phyloP scores from a whole-genome alignment of 805 yeast species.

The Hanseniaspora meyeri region DNA sequence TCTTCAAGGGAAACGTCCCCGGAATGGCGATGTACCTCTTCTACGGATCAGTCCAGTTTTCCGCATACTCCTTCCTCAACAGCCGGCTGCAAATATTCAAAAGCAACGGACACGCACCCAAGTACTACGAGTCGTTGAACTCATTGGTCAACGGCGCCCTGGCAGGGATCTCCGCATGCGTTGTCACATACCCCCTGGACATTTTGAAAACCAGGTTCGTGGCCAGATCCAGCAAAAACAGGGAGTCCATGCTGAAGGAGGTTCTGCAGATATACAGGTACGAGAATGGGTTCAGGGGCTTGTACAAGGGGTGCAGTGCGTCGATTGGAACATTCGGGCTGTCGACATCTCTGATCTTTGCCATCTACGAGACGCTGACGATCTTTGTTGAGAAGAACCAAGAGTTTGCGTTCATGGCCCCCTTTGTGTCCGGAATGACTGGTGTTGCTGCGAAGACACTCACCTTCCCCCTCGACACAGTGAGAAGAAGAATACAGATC shows the following conservation, averaged over 20 bases:
- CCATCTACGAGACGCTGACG: constrained; percentile 41
- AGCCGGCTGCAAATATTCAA: constrained; percentile 27
- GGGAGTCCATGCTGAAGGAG: constrained; percentile 20
- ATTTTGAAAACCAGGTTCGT: constrained; percentile 77
- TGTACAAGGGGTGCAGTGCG: constrained; percentile 38
- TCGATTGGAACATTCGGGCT: constrained; percentile 53
- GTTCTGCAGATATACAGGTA: constrained; percentile 25
- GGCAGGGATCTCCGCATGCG: constrained; percentile 66
- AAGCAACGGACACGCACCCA: constrained; percentile 7
- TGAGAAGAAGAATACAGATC: constrained; percentile 69
- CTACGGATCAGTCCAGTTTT: constrained; percentile 79
- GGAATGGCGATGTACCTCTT: constrained; percentile 75
- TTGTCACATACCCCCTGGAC: constrained; percentile 78
- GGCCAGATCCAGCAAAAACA: constrained; percentile 35
- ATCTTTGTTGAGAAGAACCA: constrained; percentile 31
- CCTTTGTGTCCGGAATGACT: constrained; percentile 55
- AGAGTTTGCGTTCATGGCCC: constrained; percentile 32
- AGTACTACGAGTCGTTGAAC: constrained; percentile 22
- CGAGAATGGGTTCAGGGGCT: constrained; percentile 35
- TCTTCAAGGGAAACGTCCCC: constrained; percentile 96
- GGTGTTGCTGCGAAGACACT: constrained; percentile 62
- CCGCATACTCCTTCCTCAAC: constrained; percentile 51
- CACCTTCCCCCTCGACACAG: constrained; percentile 76
- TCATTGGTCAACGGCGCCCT: constrained; percentile 53
- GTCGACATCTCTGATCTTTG: constrained; percentile 63